Evolutionary conservation across 2,329 filamentous ascomycete species (phyloP), one percentile per base, ranked within the genome.

Genomic region (Phialemoniopsis sp.): DNA sequence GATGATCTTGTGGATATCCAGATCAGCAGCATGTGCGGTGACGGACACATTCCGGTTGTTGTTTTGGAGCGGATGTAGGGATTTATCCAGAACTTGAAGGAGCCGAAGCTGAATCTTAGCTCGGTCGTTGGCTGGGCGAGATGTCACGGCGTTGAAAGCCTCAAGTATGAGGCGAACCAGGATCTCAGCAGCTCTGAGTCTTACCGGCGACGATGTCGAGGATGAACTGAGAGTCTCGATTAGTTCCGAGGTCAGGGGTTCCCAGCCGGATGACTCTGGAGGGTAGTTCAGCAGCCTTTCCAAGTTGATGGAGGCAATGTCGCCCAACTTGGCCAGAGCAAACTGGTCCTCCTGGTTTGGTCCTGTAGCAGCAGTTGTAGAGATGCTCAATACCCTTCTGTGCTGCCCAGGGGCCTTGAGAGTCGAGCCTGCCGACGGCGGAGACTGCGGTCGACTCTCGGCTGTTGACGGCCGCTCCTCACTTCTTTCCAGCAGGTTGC

Each of bases 1-100:
- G 17, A 87, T 73, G 38, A 86, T 80, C 46, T 83, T 83, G 56
- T 95, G 89, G 13, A 95, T 86, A 40, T 93, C 85, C 14, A 88
- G 67, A 48, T 93, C 85, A 0, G 80, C 80, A 0, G 79, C 64
- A 39, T 80, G 77, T 10, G 70, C 74, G 3, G 76, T 68, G 0
- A 84, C 74, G 3, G 77, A 76, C 2, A 64, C 64, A 9, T 73
- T 65, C 3, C 74, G 67, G 21, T 76, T 67, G 9, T 67, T 63
- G 17, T 66, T 62, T 45, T 83, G 76, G 1, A 91, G 59, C 4
- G 76, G 71, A 1, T 65, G 50, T 26, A 89, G 67, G 13, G 84
- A 80, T 46, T 69, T 73, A 40, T 74, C 78, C 34, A 88, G 69
- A 13, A 85, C 80, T 40, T 76, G 68, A 3, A 95, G 68, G 12